A percentile compares a stretch with the other conserved stretches of the same genome.
Evolutionary conservation across 768 basidiomycete genomes (phyloP).

Genomic region (Lepiota brunneoincarnata): DNA sequence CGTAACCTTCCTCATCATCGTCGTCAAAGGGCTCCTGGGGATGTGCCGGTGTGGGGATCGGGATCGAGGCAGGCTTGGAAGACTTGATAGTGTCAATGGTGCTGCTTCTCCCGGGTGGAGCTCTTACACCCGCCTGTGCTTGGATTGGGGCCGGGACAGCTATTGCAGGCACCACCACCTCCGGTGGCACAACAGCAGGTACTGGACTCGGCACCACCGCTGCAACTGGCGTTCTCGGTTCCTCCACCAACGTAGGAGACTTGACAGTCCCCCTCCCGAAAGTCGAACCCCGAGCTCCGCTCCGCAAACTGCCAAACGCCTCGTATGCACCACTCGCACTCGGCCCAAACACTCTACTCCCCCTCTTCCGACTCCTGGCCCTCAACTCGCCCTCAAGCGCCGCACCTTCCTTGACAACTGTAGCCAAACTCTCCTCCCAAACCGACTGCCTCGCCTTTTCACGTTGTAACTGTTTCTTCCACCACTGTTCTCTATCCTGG

Average conservation of each 20-base stretch:
- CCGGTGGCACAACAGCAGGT: no score
- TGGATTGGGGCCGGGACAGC: background rate
- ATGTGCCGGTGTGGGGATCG: background rate
- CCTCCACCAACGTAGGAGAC: background rate
- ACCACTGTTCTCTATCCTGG: slow-evolving; percentile 81
- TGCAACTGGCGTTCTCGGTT: background rate
- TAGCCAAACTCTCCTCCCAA: slow-evolving; percentile 90
- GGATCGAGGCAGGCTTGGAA: background rate
- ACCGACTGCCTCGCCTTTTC: slow-evolving; percentile 63
- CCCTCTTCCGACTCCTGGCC: slow-evolving; percentile 52
- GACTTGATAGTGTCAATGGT: slow-evolving; percentile 15
- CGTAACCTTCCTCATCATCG: slow-evolving; percentile 25
- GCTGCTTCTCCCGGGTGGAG: slow-evolving; percentile 8
- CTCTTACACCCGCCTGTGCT: background rate
- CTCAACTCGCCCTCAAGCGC: slow-evolving; percentile 78
- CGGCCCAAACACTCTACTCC: slow-evolving; percentile 53
- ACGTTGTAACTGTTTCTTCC: slow-evolving; percentile 57
- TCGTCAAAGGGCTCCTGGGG: slow-evolving; percentile 18
- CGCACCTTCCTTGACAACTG: slow-evolving; percentile 85
- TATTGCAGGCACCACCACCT: no score
- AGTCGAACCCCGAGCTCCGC: slow-evolving; percentile 4
- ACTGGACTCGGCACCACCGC: no score
- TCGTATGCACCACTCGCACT: slow-evolving; percentile 13
- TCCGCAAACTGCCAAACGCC: background rate
- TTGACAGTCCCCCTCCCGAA: slow-evolving; percentile 14